phyloP scores from a whole-genome alignment of 768 basidiomycete genomes.

The Strobilomyces dryophilus region DNA sequence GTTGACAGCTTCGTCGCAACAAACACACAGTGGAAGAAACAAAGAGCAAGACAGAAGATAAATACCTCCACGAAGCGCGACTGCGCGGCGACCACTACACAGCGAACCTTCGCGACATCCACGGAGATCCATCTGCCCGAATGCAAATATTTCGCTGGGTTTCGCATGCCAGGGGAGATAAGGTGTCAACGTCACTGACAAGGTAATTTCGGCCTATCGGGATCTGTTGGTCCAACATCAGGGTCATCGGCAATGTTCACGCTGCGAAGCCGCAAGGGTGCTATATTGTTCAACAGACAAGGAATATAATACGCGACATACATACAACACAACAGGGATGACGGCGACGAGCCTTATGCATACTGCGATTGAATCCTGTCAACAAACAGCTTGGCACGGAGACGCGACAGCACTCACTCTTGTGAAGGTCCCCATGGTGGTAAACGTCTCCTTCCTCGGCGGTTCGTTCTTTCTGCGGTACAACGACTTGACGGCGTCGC shows the following conservation, averaged over 20 bases:
- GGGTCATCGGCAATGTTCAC: neutral
- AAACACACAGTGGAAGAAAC: too few species aligned
- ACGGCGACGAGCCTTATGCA: slow-evolving; percentile 13
- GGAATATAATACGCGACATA: neutral
- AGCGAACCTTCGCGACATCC: too few species aligned
- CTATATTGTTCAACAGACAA: neutral
- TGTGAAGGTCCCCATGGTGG: slow-evolving; percentile 90
- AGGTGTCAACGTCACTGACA: too few species aligned
- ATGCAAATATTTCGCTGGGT: too few species aligned
- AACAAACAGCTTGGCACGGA: neutral
- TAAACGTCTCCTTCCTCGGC: slow-evolving; percentile 77
- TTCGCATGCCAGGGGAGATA: too few species aligned
- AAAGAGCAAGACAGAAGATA: too few species aligned
- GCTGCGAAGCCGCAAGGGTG: neutral
- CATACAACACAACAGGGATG: slow-evolving; percentile 9
- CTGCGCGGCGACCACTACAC: too few species aligned
- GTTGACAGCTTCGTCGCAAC: too few species aligned
- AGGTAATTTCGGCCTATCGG: neutral
- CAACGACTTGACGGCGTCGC: slow-evolving; percentile 77
- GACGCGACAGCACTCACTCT: slow-evolving; percentile 51
- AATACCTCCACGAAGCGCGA: too few species aligned
- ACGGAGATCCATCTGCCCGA: too few species aligned
- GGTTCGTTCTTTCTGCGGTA: slow-evolving; percentile 56
- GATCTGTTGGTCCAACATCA: neutral
- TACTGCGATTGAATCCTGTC: slow-evolving; percentile 14